Base-by-base conservation (phyloP, 1,284 basidiomycete genomes). In the Puccinia horiana region DNA sequence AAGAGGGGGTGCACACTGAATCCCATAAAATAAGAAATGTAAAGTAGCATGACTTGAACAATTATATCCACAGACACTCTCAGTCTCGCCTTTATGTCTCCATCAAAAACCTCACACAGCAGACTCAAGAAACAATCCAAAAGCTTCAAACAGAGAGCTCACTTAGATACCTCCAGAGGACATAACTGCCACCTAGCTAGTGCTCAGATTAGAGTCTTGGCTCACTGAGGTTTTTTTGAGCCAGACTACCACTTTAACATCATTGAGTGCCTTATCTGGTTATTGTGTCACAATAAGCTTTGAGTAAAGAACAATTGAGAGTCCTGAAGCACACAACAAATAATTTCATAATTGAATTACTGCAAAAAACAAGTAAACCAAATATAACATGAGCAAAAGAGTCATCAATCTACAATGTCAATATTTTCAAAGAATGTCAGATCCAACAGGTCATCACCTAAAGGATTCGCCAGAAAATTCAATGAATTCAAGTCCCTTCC, bases 361-460 rank as follows among this genome's bases (percentile, higher is more conserved):
- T 44, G 35, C 42, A 70, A 70, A 11, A 12, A 2, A n/a, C 12
- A 49, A 5, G 20, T 26, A 23, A 49, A 20, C 49, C 0, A 14
- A 26, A 49, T 16, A 9, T 49, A 6, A 20, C 35, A 29, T n/a
- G n/a, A 35, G 40, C 16, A 14, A 26, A 2, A 8, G 11, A 16
- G 32, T 14, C n/a, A n/a, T n/a, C n/a, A n/a, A n/a, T n/a, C n/a
- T n/a, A n/a, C n/a, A n/a, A n/a, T n/a, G n/a, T n/a, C n/a, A n/a
- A n/a, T n/a, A n/a, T n/a, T n/a, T n/a, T n/a, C n/a, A 35, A 32
- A 26, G 20, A 52, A 77, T 77, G 76, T 77, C n/a, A 44, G 76
- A 77, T 77, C 61, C 76, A 77, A 44, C 76, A 77, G 76, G 76
- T 77, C 76, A 77, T 77, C 56, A 44, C 56, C 61, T 47, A 37